phyloP scores from a whole-genome alignment of 108 stramenopile genomes.

The Fragilaria radians region DNA sequence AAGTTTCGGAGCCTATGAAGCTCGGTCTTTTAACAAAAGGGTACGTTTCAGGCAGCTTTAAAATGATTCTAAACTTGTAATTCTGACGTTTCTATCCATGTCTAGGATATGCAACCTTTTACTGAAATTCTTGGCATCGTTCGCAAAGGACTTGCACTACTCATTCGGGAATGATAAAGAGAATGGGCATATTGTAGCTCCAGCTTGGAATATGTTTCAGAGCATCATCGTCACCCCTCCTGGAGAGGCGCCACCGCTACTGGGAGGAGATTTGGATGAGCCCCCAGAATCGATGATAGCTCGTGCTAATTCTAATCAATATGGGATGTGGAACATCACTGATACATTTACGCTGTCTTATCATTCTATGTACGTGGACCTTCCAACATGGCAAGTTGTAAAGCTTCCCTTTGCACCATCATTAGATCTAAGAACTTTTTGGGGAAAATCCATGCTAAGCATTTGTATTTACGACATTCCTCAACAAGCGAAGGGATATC shows the following conservation, averaged over 20 bases:
- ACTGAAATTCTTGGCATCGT: slow-evolving; percentile 25
- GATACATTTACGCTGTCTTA: slow-evolving; percentile 65
- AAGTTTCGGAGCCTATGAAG: slow-evolving; percentile 66
- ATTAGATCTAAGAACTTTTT: slow-evolving; percentile 60
- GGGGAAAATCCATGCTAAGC: slow-evolving; percentile 51
- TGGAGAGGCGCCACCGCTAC: slow-evolving; percentile 43
- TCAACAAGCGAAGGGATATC: slow-evolving; percentile 1
- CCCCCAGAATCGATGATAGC: slow-evolving; percentile 21
- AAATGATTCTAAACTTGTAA: no score
- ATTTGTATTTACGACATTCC: slow-evolving; percentile 33
- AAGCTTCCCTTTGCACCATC: slow-evolving; percentile 56
- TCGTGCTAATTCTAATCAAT: slow-evolving; percentile 21
- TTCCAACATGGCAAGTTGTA: slow-evolving; percentile 59
- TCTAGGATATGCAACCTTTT: slow-evolving; percentile 26
- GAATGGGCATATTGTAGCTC: slow-evolving; percentile 60
- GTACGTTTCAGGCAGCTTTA: no score
- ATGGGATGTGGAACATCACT: slow-evolving; percentile 40
- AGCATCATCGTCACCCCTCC: slow-evolving; percentile 48
- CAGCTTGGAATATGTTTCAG: slow-evolving; percentile 53
- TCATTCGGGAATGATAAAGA: slow-evolving; percentile 69
- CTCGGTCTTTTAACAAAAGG: slow-evolving; percentile 67
- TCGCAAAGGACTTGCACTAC: slow-evolving; percentile 43
- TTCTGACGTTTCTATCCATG: no score
- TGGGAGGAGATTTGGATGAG: slow-evolving; percentile 55
- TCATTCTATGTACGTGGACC: slow-evolving; percentile 76